Percentiles rank a stretch among this genome's conserved stretches.
These are phyloP conservation scores for Linnemannia schmuckeri DNA, from an alignment of 192 early-diverging fungal genomes.

Conservation along the genomic window DNA sequence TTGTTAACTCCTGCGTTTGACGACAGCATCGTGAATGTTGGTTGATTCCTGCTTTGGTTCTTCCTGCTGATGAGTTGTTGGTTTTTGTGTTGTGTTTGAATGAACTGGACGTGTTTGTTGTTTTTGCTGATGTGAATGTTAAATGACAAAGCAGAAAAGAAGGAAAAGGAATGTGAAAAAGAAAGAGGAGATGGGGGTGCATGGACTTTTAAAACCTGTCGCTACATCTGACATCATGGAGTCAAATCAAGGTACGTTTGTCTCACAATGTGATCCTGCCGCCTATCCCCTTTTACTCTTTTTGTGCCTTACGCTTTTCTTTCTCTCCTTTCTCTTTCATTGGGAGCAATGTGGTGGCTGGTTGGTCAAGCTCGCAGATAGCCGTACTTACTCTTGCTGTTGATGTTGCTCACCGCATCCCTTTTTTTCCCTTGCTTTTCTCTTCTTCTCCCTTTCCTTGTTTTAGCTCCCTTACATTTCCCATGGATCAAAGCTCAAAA, in stretches of 20 bases:
- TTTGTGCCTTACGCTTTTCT: too few species aligned
- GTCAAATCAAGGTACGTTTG: too few species aligned
- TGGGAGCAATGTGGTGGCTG: too few species aligned
- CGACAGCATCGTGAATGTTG: constrained; percentile 12
- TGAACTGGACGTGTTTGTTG: neutral
- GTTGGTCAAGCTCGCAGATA: too few species aligned
- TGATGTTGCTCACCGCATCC: neutral
- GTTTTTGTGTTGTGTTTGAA: neutral
- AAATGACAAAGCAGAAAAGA: neutral
- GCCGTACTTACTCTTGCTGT: neutral
- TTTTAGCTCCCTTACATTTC: neutral
- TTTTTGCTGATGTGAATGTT: neutral
- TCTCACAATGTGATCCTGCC: too few species aligned
- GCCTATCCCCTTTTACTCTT: too few species aligned
- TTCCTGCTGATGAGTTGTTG: too few species aligned
- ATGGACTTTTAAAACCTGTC: neutral
- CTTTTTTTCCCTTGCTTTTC: neutral
- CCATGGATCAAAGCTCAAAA: neutral
- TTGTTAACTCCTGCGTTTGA: constrained; percentile 5
- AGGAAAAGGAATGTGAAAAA: neutral
- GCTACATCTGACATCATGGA: too few species aligned
- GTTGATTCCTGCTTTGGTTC: neutral
- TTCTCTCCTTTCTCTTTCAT: too few species aligned
- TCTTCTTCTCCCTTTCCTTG: neutral
- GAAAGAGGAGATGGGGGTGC: neutral